Evolutionary conservation across 2,329 filamentous ascomycete species (phyloP), one percentile per base, ranked within the genome.

Genomic region (Talaromyces sp.): DNA sequence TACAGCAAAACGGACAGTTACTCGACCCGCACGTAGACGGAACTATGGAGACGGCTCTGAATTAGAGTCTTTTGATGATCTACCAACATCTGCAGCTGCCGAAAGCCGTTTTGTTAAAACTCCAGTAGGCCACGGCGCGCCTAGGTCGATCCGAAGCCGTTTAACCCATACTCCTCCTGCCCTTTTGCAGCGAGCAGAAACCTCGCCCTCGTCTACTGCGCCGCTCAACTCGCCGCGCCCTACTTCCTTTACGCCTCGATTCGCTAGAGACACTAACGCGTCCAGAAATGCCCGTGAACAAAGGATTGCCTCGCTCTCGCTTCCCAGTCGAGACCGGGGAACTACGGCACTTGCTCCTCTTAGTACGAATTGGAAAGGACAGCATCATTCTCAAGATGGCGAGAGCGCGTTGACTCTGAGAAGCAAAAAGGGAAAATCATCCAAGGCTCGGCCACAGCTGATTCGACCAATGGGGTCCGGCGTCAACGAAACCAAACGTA

Each of bases 21-120:
- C 85, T 64, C 89, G 88, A 72, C 91, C 91, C 3, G 82, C 85
- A 38, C 82, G 86, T 46, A 81, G 82, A 62, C 84, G 87, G 52
- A 86, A 90, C 68, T 99, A 96, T 77, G 95, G 95, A 13, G 91
- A 97, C 73, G 95, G 95, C 17, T 89, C 89, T 62, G 95, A 99
- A 75, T 82, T 99, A 35, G 93, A 98, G 67, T 87, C 84, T 2
- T 98, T 99, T 72, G 95, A 99, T 72, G 95, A 99, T 75, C 79
- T 99, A 59, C 93, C 93, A 1, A 98, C 93, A 0, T 97, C 93
- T 17, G 86, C 84, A 13, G 86, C 89, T 62, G 84, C 86, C 14
- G 95, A 99, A 75, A 91, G 87, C 64, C 89, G 86, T 68, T 99
- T 86, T 70, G 81, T 92, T 63, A 96, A 93, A 73, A 86, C 89